A percentile compares a stretch with the other conserved stretches of the same genome.
Conservation (phyloP, 257 asterid genomes). For the Osmanthus fragrans region DNA sequence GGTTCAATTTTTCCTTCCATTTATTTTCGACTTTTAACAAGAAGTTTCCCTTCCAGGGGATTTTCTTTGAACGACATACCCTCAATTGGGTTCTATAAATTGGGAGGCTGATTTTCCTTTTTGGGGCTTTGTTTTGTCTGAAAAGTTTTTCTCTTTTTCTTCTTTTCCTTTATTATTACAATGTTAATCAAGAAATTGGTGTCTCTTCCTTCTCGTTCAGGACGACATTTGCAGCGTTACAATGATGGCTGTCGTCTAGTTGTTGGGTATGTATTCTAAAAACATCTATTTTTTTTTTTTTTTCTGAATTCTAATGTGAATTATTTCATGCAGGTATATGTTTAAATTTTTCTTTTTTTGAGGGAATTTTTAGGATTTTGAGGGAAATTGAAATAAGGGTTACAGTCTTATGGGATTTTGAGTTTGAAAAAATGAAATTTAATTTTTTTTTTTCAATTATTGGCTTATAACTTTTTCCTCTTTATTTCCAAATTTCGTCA, state of each 20-base stretch:
- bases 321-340: neutral
- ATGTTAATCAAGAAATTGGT: constrained; percentile 61
- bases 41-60: neutral
- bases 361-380: neutral
- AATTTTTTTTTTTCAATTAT: neutral
- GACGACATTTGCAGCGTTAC: constrained; percentile 73
- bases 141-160: neutral
- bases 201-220: constrained; percentile 60
- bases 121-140: neutral
- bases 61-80: neutral
- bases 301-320: neutral
- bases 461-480: neutral
- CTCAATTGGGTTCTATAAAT: neutral
- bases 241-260: constrained; percentile 76
- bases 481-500: constrained; percentile 35
- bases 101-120: neutral
- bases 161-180: constrained; percentile 3
- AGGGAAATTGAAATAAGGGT: neutral
- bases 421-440: neutral
- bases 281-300: neutral
- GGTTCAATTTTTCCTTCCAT: neutral
- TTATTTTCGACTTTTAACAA: neutral
- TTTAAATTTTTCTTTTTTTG: neutral
- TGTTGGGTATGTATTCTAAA: constrained; percentile 66
- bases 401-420: too few relatives aligned